Evolutionary conservation across 2,329 filamentous ascomycete species (phyloP).

Genomic region (Ophiostoma ips): DNA sequence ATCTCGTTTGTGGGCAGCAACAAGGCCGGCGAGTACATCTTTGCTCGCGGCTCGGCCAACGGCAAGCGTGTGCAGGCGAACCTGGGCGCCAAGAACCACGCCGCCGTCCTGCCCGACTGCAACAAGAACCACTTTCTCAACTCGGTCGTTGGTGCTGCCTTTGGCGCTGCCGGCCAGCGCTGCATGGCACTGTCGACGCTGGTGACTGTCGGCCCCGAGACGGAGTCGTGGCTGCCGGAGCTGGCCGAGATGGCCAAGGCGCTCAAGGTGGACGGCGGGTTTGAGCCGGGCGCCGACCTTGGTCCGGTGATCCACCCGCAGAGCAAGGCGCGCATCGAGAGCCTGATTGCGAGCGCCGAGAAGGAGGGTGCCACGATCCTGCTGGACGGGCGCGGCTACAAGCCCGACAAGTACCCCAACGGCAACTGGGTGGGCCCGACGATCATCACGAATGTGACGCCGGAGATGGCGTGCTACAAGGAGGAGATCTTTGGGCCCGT

Average conservation of each 20-base stretch:
- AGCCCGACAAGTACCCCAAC: constrained; percentile 65
- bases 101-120: constrained; percentile 69
- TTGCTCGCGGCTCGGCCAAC: constrained; percentile 61
- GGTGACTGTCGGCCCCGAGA: constrained; percentile 65
- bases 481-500: constrained; percentile 82
- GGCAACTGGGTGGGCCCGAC: constrained; percentile 79
- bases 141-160: constrained; percentile 69
- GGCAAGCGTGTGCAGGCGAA: constrained; percentile 84
- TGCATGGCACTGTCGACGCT: constrained; percentile 79
- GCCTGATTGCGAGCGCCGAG: constrained; percentile 61
- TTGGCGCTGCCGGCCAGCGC: constrained; percentile 71
- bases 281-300: constrained; percentile 66
- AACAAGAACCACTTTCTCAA: constrained; percentile 86
- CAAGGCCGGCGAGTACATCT: constrained; percentile 83
- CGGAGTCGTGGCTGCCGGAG: constrained; percentile 68
- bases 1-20: constrained; percentile 78
- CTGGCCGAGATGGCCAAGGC: constrained; percentile 61
- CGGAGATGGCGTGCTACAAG: constrained; percentile 69
- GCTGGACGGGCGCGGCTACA: constrained; percentile 65
- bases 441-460: constrained; percentile 68
- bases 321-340: constrained; percentile 66
- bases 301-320: constrained; percentile 72
- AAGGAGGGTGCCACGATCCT: constrained; percentile 69
- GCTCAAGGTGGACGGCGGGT: constrained; percentile 65
- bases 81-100: constrained; percentile 79